phyloP scores from a whole-genome alignment of 148 eudicot species.

The Heliosperma pusillum region DNA sequence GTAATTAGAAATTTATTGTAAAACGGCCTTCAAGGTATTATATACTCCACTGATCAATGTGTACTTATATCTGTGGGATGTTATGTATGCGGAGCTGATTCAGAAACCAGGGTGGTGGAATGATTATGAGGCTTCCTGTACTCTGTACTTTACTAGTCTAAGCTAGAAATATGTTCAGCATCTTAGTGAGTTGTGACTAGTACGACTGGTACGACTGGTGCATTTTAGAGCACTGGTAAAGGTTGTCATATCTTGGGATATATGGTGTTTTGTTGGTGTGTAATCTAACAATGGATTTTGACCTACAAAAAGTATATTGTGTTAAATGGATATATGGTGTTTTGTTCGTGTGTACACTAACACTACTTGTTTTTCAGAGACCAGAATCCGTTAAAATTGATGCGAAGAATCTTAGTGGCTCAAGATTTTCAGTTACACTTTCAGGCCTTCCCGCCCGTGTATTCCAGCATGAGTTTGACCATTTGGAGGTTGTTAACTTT shows the following conservation, averaged over 20 bases:
- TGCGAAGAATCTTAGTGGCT: conserved; percentile 78
- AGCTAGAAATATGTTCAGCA: not conserved
- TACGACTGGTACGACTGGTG: not conserved
- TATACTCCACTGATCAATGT: not conserved
- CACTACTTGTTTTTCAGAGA: conserved; percentile 56
- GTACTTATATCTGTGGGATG: not conserved
- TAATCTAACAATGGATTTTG: not conserved
- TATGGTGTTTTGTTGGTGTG: not conserved
- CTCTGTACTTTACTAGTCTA: not conserved
- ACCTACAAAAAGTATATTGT: not conserved
- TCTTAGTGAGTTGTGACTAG: not conserved
- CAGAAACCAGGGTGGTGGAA: not conserved
- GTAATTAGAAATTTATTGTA: not conserved
- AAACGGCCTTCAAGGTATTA: not conserved
- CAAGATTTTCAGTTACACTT: conserved; percentile 61
- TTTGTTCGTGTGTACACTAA: too few species aligned
- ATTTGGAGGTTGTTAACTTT: conserved; percentile 56
- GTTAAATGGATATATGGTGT: too few species aligned
- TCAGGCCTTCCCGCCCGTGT: conserved; percentile 81
- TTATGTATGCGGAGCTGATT: not conserved
- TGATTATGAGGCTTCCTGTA: not conserved
- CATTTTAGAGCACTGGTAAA: not conserved
- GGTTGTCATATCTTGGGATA: not conserved
- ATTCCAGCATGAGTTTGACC: conserved; percentile 98
- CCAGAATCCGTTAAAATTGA: conserved; percentile 85